phyloP scores from a whole-genome alignment of 192 early-diverging fungal genomes.

The Umbelopsis vinacea region DNA sequence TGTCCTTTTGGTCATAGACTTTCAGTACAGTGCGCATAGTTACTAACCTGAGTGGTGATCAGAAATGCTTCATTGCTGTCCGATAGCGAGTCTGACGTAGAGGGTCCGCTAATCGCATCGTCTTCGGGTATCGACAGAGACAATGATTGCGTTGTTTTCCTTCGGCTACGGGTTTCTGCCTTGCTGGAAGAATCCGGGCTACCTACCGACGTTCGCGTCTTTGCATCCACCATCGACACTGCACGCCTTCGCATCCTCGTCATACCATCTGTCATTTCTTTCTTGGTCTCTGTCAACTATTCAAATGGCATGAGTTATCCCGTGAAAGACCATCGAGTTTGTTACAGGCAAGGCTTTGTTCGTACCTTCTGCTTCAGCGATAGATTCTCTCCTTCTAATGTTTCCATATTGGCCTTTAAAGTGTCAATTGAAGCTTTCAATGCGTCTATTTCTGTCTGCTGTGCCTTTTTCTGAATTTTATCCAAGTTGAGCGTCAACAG shows the following conservation, averaged over 20 bases:
- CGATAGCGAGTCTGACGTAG: conserved; percentile 1
- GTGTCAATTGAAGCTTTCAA: conserved; percentile 33
- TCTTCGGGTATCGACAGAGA: neutral
- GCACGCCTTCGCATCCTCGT: conserved; percentile 36
- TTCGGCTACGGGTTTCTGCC: neutral
- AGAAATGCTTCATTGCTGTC: conserved; percentile 38
- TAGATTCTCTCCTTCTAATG: conserved; percentile 39
- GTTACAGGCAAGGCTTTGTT: neutral
- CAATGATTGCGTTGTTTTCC: neutral
- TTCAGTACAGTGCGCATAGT: neutral
- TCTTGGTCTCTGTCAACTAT: conserved; percentile 33
- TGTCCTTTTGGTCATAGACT: neutral
- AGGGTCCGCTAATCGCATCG: neutral
- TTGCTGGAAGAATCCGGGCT: neutral
- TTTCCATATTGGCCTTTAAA: conserved; percentile 30
- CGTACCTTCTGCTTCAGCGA: conserved; percentile 37
- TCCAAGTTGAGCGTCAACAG: conserved; percentile 61
- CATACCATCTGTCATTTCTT: conserved; percentile 44
- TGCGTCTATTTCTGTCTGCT: conserved; percentile 38
- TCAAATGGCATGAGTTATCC: neutral
- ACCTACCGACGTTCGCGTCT: neutral
- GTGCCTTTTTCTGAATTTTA: conserved; percentile 44
- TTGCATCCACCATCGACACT: conserved; percentile 30
- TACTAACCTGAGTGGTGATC: conserved; percentile 40
- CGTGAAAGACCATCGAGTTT: neutral